Percentiles rank a stretch among this genome's conserved stretches.
These are phyloP conservation scores for Pichia sp. DNA, from an alignment of 1,139 yeast species.

Conservation along the genomic window DNA sequence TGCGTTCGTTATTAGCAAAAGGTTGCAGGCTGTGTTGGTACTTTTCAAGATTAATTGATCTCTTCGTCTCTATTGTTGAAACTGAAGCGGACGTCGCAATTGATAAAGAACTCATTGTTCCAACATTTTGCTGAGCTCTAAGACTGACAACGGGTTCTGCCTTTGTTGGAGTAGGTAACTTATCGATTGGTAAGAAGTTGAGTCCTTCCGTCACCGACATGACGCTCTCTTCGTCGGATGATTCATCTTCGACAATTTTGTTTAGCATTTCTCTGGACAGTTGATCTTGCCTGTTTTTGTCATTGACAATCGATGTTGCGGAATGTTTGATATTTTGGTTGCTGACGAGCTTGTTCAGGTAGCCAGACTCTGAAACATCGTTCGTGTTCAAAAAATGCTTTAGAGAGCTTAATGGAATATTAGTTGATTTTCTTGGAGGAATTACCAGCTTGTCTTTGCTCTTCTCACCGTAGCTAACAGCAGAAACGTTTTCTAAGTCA, in stretches of 20 bases:
- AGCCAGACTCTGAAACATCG: neutral
- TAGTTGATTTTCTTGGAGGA: neutral
- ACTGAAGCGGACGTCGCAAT: neutral
- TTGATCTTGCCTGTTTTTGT: neutral
- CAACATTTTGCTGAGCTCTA: neutral
- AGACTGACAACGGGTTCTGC: neutral
- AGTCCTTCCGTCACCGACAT: conserved; percentile 7
- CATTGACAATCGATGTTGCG: neutral
- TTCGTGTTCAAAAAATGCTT: neutral
- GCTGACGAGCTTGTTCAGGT: neutral
- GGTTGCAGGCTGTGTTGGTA: conserved; percentile 12
- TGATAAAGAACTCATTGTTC: too few species aligned
- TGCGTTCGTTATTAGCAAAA: neutral
- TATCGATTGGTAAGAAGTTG: conserved; percentile 6
- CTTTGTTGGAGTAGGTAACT: conserved; percentile 6
- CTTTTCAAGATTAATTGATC: conserved; percentile 6
- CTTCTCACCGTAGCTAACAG: neutral
- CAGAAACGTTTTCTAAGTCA: neutral
- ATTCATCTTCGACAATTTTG: conserved; percentile 7
- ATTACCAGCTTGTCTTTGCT: neutral
- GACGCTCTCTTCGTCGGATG: conserved; percentile 6
- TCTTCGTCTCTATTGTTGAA: neutral
- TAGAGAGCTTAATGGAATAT: neutral
- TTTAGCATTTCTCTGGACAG: neutral
- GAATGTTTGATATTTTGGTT: neutral